Percentiles rank a stretch among this genome's conserved stretches.
Conservation (phyloP, 2,329 filamentous ascomycete genomes). For the Massarina eburnea region DNA sequence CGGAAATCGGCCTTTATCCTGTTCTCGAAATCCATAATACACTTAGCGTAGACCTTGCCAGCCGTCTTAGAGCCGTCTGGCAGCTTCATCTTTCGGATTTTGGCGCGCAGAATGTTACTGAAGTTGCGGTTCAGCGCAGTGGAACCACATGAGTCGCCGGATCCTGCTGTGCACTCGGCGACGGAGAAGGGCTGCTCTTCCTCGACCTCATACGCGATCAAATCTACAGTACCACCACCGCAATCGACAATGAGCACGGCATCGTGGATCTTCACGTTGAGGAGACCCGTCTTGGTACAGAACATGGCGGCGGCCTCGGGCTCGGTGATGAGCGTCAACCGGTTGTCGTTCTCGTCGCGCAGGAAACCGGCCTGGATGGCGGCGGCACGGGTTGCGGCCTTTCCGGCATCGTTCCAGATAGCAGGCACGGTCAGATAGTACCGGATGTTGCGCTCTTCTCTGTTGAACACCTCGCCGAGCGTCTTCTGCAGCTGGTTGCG, state of each 20-base stretch:
- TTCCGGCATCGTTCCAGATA: constrained; percentile 98
- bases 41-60: constrained; percentile 98
- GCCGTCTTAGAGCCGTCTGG: constrained; percentile 95
- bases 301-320: constrained; percentile 97
- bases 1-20: constrained; percentile 99
- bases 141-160: constrained; percentile 97
- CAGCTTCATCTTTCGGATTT: constrained; percentile 99
- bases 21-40: constrained; percentile 99
- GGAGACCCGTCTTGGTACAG: constrained; percentile 92
- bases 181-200: constrained; percentile 97
- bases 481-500: constrained; percentile 94
- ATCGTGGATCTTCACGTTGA: constrained; percentile 97
- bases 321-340: constrained; percentile 90
- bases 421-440: constrained; percentile 99
- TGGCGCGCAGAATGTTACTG: constrained; percentile 94
- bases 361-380: constrained; percentile 97
- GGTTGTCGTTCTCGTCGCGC: constrained; percentile 95
- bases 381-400: constrained; percentile 91
- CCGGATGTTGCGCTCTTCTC: constrained; percentile 95
- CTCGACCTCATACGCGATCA: constrained; percentile 98
- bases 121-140: constrained; percentile 98
- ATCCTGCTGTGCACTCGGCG: constrained; percentile 94
- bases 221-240: constrained; percentile 95
- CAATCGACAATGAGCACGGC: constrained; percentile 98
- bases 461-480: constrained; percentile 93